Percentiles rank a stretch among this genome's conserved stretches.
phyloP scores from a whole-genome alignment of 2,329 filamentous ascomycete species.

The Ophidiomyces ophidiicola region DNA sequence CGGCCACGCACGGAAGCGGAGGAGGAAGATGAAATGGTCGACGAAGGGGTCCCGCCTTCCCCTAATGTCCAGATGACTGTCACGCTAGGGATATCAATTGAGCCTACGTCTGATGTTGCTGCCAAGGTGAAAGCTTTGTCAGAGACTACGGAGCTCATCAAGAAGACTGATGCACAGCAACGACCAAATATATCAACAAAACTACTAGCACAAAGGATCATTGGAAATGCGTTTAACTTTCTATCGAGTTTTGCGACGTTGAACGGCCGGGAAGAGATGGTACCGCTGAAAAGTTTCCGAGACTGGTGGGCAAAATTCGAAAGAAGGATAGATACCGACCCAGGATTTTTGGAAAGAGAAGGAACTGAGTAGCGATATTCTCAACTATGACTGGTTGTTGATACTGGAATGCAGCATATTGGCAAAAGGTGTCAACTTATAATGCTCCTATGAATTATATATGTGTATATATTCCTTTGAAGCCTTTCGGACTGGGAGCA shows the following conservation, averaged over 20 bases:
- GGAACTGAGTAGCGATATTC: slow-evolving; percentile 27
- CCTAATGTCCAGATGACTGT: slow-evolving; percentile 38
- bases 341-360: slow-evolving; percentile 70
- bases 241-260: slow-evolving; percentile 70
- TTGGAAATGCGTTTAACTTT: slow-evolving; percentile 95
- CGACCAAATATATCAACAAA: slow-evolving; percentile 50
- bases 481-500: neutral
- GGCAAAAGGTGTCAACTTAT: neutral
- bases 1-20: slow-evolving; percentile 23
- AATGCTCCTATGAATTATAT: neutral
- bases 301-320: slow-evolving; percentile 99
- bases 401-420: no score
- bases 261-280: slow-evolving; percentile 55
- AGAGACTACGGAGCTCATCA: slow-evolving; percentile 23
- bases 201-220: slow-evolving; percentile 79
- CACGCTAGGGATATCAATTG: slow-evolving; percentile 70
- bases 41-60: slow-evolving; percentile 30
- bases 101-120: slow-evolving; percentile 60
- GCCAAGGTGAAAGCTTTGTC: slow-evolving; percentile 42
- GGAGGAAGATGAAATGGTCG: slow-evolving; percentile 36
- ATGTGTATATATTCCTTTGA: neutral
- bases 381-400: neutral
- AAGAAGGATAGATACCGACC: slow-evolving; percentile 69
- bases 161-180: slow-evolving; percentile 19
- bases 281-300: slow-evolving; percentile 88